Evolutionary conservation across 352 stramenopile species (phyloP).

Genomic region (Phytophthora idaei): DNA sequence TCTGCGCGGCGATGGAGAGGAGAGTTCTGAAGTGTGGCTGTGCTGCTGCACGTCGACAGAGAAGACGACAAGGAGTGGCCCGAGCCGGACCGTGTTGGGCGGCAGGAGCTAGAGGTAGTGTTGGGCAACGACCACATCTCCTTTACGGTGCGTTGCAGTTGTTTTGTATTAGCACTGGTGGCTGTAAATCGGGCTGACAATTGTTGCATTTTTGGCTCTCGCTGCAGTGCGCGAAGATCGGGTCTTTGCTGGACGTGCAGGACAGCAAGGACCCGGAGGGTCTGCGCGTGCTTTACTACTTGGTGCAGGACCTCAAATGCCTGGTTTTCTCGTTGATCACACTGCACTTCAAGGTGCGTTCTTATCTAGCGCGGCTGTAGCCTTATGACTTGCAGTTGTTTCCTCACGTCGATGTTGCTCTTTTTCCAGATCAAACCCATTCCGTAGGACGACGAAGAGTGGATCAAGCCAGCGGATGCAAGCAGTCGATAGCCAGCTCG

Average conservation of each 20-base stretch:
- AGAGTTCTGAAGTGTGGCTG: conserved; percentile 8
- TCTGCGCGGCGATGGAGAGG: neutral
- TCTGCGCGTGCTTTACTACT: conserved; percentile 95
- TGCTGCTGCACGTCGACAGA: conserved; percentile 38
- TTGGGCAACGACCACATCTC: conserved; percentile 96
- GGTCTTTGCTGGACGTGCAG: conserved; percentile 94
- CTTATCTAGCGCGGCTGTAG: conserved; percentile 8
- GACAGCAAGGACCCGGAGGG: conserved; percentile 96
- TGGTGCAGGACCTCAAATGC: conserved; percentile 97
- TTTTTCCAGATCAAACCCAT: conserved; percentile 92
- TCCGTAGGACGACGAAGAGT: conserved; percentile 53
- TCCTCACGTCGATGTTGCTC: conserved; percentile 20
- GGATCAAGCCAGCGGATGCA: conserved; percentile 16
- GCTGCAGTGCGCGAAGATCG: conserved; percentile 95
- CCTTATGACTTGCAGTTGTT: conserved; percentile 15
- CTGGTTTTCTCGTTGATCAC: conserved; percentile 97
- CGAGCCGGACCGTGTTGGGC: conserved; percentile 91
- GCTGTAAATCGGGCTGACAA: neutral
- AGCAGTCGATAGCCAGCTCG: conserved; percentile 14
- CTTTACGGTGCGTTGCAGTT: conserved; percentile 84
- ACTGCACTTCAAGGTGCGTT: conserved; percentile 95
- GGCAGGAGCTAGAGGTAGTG: conserved; percentile 97
- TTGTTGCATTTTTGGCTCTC: conserved; percentile 1
- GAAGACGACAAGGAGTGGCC: conserved; percentile 97
- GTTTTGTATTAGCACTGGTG: neutral